Evolutionary conservation across 257 asterid genomes (phyloP).

Genomic region (Solanum virginianum): DNA sequence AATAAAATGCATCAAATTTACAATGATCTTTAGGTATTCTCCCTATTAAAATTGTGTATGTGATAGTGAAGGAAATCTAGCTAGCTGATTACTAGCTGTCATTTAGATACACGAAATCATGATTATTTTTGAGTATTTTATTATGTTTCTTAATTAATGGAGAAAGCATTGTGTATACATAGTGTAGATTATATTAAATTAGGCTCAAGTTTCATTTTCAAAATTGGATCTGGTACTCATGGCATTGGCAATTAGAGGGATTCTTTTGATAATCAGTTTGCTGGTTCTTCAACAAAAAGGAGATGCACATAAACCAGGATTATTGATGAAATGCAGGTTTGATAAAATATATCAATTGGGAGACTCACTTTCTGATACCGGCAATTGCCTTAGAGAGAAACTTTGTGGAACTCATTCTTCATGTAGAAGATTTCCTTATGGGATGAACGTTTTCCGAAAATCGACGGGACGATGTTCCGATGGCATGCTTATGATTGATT

Average conservation of each 20-base stretch:
- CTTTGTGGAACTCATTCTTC: neutral
- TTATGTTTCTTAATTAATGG: neutral
- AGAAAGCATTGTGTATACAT: neutral
- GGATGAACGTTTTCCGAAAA: neutral
- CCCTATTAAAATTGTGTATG: neutral
- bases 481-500: constrained; percentile 7
- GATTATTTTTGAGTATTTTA: neutral
- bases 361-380: constrained; percentile 14
- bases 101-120: neutral
- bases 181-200: neutral
- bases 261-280: neutral
- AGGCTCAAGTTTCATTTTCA: neutral
- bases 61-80: neutral
- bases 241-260: neutral
- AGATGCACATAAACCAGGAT: neutral
- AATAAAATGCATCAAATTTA: no score
- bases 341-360: constrained; percentile 11
- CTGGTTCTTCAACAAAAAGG: neutral
- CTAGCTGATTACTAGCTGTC: neutral
- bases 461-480: constrained; percentile 7
- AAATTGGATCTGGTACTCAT: neutral
- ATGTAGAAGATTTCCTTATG: constrained; percentile 7
- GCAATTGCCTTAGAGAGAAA: constrained; percentile 7
- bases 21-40: neutral
- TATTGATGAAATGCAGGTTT: neutral